Evolutionary conservation across 495 filamentous ascomycete genomes (phyloP).

Genomic region (Aspergillus nanangensis): DNA sequence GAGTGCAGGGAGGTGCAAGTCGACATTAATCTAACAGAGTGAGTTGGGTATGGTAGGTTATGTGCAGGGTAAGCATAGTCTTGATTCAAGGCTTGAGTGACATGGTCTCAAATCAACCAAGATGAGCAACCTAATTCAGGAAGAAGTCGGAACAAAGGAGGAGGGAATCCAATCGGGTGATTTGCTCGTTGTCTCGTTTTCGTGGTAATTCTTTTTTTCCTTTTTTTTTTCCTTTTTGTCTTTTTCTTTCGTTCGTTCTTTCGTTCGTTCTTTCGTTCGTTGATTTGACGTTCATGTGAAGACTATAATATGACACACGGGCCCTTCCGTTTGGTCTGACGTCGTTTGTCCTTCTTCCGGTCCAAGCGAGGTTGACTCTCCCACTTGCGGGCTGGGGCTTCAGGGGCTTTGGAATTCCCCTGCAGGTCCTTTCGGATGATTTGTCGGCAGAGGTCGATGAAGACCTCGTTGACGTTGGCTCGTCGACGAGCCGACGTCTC

Average conservation of each 20-base stretch:
- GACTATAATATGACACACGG: constrained; percentile 43
- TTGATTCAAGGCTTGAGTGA: too few relatives aligned
- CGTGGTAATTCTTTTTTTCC: constrained; percentile 1
- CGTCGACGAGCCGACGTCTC: constrained; percentile 81
- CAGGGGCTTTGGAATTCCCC: constrained; percentile 41
- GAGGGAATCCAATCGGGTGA: not conserved
- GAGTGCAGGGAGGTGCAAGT: constrained; percentile 4
- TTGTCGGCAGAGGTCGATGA: constrained; percentile 87
- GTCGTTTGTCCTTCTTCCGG: constrained; percentile 27
- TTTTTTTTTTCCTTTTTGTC: constrained; percentile 1
- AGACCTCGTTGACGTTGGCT: constrained; percentile 94
- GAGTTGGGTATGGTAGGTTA: constrained; percentile 9
- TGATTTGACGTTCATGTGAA: not conserved
- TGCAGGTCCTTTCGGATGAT: constrained; percentile 72
- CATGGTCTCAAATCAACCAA: too few relatives aligned
- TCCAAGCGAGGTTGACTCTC: constrained; percentile 29
- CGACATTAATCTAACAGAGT: constrained; percentile 1
- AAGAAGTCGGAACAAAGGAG: not conserved
- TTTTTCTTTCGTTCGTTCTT: constrained; percentile 3
- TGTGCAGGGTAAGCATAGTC: constrained; percentile 7
- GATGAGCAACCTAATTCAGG: not conserved
- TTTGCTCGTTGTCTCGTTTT: not conserved
- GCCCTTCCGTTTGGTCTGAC: constrained; percentile 24
- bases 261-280: constrained; percentile 1
- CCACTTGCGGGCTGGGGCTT: constrained; percentile 30